Percentiles rank a stretch among this genome's conserved stretches.
Evolutionary conservation across 306 rosid genomes (phyloP).

Genomic region (Nissolia schottii): DNA sequence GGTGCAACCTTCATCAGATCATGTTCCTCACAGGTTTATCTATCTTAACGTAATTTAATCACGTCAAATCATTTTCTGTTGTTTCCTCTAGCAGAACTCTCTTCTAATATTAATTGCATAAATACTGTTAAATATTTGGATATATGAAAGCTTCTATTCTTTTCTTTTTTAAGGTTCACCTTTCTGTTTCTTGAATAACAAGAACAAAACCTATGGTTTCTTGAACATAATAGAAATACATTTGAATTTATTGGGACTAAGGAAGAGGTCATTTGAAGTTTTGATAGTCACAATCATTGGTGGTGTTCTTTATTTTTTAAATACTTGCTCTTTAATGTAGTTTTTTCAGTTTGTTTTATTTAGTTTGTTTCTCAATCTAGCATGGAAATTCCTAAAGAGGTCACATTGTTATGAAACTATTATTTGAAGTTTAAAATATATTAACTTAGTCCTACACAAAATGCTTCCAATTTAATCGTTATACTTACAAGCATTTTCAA

Average conservation of each 20-base stretch:
- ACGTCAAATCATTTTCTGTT: background rate
- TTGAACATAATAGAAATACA: background rate
- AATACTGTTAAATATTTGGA: background rate
- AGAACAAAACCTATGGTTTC: background rate
- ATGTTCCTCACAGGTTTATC: constrained; percentile 85
- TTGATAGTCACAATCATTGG: background rate
- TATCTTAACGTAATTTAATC: background rate
- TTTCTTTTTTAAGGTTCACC: background rate
- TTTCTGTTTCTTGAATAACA: background rate
- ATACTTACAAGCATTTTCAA: too few species aligned
- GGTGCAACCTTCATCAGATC: constrained; percentile 97
- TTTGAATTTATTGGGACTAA: background rate
- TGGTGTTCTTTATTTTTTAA: background rate
- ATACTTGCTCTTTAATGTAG: background rate
- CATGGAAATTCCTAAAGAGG: background rate
- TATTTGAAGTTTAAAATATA: too few species aligned
- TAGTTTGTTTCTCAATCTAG: constrained; percentile 3
- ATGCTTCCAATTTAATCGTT: too few species aligned
- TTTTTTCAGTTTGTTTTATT: constrained; percentile 5
- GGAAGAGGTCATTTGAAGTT: background rate
- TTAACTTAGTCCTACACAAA: too few species aligned
- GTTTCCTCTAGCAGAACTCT: background rate
- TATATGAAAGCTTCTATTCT: background rate
- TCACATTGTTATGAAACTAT: background rate
- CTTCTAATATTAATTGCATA: background rate